phyloP scores from a whole-genome alignment of 495 filamentous ascomycete species.

The Penicillium maclennaniae region DNA sequence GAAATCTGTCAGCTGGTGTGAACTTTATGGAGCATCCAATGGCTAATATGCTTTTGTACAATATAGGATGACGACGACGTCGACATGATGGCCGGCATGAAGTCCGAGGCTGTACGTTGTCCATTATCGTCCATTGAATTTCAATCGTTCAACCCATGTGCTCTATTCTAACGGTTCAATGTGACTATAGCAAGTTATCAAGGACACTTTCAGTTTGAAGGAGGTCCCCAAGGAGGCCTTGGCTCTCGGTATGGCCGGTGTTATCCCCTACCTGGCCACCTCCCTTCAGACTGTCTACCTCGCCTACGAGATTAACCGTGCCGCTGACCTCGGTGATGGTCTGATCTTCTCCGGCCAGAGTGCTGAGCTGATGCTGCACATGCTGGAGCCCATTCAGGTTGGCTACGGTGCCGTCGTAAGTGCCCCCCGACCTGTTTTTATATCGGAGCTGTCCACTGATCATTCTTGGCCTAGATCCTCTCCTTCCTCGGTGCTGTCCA shows the following conservation, averaged over 20 bases:
- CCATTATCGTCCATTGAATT: neutral
- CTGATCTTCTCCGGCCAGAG: conserved; percentile 64
- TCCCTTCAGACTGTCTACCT: conserved; percentile 85
- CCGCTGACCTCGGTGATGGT: conserved; percentile 54
- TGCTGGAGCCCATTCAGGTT: conserved; percentile 87
- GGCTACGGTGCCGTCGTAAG: conserved; percentile 89
- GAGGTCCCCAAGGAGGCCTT: conserved; percentile 79
- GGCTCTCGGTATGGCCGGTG: conserved; percentile 79
- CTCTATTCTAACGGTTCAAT: conserved; percentile 8
- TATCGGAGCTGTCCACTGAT: conserved; percentile 8
- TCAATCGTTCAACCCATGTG: neutral
- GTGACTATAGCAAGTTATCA: conserved; percentile 63
- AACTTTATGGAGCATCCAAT: conserved; percentile 9
- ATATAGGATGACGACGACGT: conserved; percentile 38
- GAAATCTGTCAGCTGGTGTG: neutral
- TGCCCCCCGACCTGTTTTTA: conserved; percentile 9
- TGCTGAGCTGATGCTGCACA: conserved; percentile 68
- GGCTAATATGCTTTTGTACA: conserved; percentile 27
- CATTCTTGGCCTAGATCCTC: conserved; percentile 58
- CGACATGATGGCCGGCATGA: conserved; percentile 67
- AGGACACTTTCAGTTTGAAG: conserved; percentile 78
- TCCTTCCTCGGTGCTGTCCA: conserved; percentile 96
- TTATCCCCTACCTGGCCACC: conserved; percentile 85
- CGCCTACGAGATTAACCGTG: conserved; percentile 72
- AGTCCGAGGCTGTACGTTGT: conserved; percentile 66